Conservation (phyloP, 2,329 filamentous ascomycete species). For the Fusarium robinianum region DNA sequence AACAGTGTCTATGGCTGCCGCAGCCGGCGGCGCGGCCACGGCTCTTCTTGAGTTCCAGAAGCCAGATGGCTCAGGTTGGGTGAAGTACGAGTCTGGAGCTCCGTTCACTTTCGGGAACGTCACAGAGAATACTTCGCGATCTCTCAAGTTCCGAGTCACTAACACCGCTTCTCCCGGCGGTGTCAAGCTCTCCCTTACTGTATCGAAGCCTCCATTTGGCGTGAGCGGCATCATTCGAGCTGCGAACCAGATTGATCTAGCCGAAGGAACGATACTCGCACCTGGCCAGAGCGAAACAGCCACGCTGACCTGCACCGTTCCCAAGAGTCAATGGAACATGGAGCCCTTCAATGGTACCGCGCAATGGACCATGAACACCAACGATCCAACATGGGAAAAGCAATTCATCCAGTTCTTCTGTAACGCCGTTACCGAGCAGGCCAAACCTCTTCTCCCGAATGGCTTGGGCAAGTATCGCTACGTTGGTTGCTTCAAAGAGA, state of each 20-base stretch:
- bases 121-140: slow-evolving; percentile 53
- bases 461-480: slow-evolving; percentile 57
- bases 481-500: slow-evolving; percentile 59
- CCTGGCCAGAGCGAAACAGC: slow-evolving; percentile 57
- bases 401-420: slow-evolving; percentile 57
- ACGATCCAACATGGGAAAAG: slow-evolving; percentile 57
- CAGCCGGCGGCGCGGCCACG: slow-evolving; percentile 53
- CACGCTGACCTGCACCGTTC: slow-evolving; percentile 58
- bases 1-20: slow-evolving; percentile 53
- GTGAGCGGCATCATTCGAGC: slow-evolving; percentile 58
- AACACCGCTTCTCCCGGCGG: slow-evolving; percentile 54
- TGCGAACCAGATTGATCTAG: slow-evolving; percentile 60
- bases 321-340: slow-evolving; percentile 61
- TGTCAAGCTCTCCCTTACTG: slow-evolving; percentile 57
- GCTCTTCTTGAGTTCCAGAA: slow-evolving; percentile 61
- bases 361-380: slow-evolving; percentile 61
- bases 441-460: slow-evolving; percentile 50
- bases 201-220: slow-evolving; percentile 65
- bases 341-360: slow-evolving; percentile 54
- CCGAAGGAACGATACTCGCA: slow-evolving; percentile 57
- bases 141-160: slow-evolving; percentile 56
- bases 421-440: slow-evolving; percentile 56
- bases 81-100: slow-evolving; percentile 47
- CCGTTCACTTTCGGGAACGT: slow-evolving; percentile 62
- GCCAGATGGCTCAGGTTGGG: slow-evolving; percentile 55